These are phyloP conservation scores for Kwoniella dendrophila DNA, from an alignment of 768 basidiomycete genomes.

Conservation along the genomic window DNA sequence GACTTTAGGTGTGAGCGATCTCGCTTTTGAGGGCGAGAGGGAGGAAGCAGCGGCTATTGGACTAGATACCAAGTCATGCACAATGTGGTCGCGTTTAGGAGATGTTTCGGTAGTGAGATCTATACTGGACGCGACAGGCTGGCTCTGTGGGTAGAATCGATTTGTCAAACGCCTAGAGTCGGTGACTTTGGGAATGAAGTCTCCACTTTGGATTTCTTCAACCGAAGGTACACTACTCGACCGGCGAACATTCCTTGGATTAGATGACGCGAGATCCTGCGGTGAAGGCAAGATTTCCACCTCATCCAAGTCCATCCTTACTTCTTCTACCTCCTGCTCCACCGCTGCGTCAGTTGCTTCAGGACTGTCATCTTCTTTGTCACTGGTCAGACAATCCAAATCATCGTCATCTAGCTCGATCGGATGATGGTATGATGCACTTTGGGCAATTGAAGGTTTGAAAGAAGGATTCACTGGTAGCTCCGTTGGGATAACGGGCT, in stretches of 20 bases:
- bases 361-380: constrained; percentile 8
- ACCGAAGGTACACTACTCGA: constrained; percentile 13
- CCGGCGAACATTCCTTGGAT: neutral
- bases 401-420: constrained; percentile 21
- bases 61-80: too few relatives aligned
- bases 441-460: too few relatives aligned
- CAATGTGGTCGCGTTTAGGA: too few relatives aligned
- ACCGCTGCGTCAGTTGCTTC: neutral
- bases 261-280: neutral
- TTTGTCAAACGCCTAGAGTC: neutral
- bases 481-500: constrained; percentile 1
- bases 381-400: constrained; percentile 14
- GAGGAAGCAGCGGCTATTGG: neutral
- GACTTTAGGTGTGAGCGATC: neutral
- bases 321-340: constrained; percentile 8
- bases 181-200: neutral
- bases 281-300: constrained; percentile 4
- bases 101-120: too few relatives aligned
- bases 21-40: neutral
- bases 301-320: neutral
- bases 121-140: neutral
- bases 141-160: too few relatives aligned
- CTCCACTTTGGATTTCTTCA: constrained; percentile 8
- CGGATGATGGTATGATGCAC: neutral
- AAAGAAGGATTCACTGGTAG: too few relatives aligned